Conservation (phyloP, 164 flowering plant species). For the Chloranthus sessilifolius region DNA sequence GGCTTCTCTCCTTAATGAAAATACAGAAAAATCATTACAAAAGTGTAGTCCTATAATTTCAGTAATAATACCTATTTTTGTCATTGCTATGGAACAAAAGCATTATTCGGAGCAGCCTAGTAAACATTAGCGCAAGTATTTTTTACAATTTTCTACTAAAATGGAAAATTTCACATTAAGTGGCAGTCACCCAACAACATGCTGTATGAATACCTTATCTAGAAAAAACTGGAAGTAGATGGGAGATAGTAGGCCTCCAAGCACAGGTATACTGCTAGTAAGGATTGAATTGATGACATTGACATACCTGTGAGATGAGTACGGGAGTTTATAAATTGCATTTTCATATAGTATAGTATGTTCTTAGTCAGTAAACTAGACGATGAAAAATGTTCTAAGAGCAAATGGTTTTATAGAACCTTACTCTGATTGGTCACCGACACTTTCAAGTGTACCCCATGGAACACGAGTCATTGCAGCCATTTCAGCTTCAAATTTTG, state of each 20-base stretch:
- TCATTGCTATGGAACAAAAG: no score
- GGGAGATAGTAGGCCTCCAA: conserved; percentile 82
- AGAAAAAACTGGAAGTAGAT: conserved; percentile 93
- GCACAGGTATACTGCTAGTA: conserved; percentile 78
- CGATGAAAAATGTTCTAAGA: no score
- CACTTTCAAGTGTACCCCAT: conserved; percentile 98
- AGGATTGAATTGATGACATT: conserved; percentile 81
- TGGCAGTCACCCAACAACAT: no score
- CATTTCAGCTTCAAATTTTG: conserved; percentile 96
- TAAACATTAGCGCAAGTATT: no score
- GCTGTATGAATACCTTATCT: conserved; percentile 67
- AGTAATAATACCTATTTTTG: no score
- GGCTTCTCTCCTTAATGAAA: no score
- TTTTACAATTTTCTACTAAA: no score
- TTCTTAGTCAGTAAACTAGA: no score
- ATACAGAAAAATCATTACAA: no score
- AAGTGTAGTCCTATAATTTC: no score
- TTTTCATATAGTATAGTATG: not conserved
- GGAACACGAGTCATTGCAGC: conserved; percentile 97
- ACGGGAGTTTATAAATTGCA: not conserved
- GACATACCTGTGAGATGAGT: conserved; percentile 79
- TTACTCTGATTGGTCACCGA: conserved; percentile 98
- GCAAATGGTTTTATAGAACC: conserved; percentile 8
- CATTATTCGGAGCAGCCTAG: no score
- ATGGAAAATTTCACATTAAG: no score